These are phyloP conservation scores for Vicia faba DNA, from an alignment of 306 rosid species.

Conservation along the genomic window DNA sequence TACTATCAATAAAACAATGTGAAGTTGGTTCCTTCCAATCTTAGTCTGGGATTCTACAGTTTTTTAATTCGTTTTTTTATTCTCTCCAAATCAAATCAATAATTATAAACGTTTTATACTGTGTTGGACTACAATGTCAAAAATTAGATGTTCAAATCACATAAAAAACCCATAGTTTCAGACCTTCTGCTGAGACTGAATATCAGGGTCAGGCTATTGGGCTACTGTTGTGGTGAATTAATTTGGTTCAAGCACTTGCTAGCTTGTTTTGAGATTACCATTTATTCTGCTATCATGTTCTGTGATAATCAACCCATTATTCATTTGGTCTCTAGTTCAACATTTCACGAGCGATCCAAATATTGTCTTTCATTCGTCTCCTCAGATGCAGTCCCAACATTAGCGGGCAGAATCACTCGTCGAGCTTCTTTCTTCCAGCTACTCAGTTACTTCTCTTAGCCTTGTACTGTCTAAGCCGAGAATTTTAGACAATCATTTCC, in stretches of 20 bases:
- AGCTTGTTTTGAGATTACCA: slow-evolving; percentile 3
- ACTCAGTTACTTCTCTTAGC: neutral
- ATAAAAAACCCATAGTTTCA: neutral
- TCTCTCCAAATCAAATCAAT: neutral
- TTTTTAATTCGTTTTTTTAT: neutral
- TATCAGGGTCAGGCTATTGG: neutral
- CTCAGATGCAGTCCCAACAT: neutral
- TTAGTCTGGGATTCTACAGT: neutral
- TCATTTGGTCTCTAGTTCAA: neutral
- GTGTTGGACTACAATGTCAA: no score
- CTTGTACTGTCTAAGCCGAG: neutral
- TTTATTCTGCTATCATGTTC: neutral
- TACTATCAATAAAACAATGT: neutral
- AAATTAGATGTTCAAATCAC: no score
- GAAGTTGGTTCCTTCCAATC: slow-evolving; percentile 1
- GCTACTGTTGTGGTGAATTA: neutral
- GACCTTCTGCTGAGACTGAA: neutral
- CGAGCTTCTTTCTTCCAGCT: neutral
- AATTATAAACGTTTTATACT: no score
- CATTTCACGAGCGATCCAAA: neutral
- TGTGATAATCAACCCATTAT: neutral
- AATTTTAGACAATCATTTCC: neutral
- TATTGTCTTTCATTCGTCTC: neutral
- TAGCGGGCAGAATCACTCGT: neutral
- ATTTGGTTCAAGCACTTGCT: slow-evolving; percentile 16